phyloP scores from a whole-genome alignment of 2,329 filamentous ascomycete genomes.

The Neonectria coccinea region DNA sequence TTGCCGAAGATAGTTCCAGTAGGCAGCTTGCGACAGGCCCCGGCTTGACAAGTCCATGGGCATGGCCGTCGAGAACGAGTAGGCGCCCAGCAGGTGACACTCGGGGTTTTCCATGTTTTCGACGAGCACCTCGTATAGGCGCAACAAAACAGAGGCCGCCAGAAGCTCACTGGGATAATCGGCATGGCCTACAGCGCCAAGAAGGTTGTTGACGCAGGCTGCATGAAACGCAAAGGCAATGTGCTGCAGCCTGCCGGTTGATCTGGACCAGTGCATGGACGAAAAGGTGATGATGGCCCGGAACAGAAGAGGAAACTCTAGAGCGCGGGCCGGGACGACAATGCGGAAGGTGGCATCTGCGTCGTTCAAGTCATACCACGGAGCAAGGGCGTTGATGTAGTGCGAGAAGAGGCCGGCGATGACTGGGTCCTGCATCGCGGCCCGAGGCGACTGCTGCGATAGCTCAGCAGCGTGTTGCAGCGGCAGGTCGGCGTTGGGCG shows the following conservation, averaged over 20 bases:
- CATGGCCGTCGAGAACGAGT: neutral
- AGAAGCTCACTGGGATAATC: neutral
- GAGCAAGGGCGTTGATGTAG: constrained; percentile 12
- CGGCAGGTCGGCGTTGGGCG: neutral
- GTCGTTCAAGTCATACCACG: constrained; percentile 12
- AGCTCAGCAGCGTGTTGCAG: neutral
- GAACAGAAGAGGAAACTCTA: constrained; percentile 7
- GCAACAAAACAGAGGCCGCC: neutral
- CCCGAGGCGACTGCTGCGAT: neutral
- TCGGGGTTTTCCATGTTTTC: neutral
- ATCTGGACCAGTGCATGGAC: neutral
- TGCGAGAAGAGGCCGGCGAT: constrained; percentile 2
- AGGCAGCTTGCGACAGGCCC: neutral
- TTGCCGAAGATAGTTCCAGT: neutral
- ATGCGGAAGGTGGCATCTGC: constrained; percentile 17
- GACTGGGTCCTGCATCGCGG: neutral
- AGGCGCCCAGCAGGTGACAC: neutral
- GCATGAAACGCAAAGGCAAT: neutral
- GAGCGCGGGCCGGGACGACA: constrained; percentile 1
- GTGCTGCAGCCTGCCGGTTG: neutral
- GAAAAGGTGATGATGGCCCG: constrained; percentile 2
- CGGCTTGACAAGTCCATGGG: neutral
- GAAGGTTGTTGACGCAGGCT: neutral
- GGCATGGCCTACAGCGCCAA: neutral
- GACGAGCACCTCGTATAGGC: neutral